phyloP scores from a whole-genome alignment of 306 rosid species.

The Prunus davidiana region DNA sequence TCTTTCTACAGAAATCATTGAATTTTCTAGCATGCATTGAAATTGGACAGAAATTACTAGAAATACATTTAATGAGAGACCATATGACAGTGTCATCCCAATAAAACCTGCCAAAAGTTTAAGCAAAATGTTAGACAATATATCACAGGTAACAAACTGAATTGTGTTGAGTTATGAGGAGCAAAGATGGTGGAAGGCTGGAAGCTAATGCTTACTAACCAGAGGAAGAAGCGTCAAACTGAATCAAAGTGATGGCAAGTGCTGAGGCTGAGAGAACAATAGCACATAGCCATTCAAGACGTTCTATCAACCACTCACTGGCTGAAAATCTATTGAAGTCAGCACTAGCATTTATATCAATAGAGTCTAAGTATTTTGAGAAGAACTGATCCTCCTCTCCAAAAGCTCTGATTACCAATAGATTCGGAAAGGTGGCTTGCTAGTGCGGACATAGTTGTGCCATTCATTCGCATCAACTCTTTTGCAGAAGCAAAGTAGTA shows the following conservation, averaged over 20 bases:
- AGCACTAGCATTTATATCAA: constrained; percentile 25
- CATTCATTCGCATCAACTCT: constrained; percentile 34
- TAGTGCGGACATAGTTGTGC: constrained; percentile 32
- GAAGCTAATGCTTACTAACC: constrained; percentile 14
- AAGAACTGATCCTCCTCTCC: constrained; percentile 23
- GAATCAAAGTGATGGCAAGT: constrained; percentile 19
- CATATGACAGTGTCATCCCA: constrained; percentile 34
- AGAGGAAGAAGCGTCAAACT: constrained; percentile 14
- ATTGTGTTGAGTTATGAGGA: neutral
- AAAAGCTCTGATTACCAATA: constrained; percentile 26
- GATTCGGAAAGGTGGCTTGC: constrained; percentile 33
- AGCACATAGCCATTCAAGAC: constrained; percentile 27
- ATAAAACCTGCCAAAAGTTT: constrained; percentile 16
- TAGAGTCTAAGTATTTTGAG: constrained; percentile 16
- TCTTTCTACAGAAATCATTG: constrained; percentile 32
- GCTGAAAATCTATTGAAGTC: constrained; percentile 31
- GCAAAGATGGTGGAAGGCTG: neutral
- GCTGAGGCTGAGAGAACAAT: constrained; percentile 27
- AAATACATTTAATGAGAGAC: constrained; percentile 24
- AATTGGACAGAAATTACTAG: constrained; percentile 15
- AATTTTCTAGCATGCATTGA: constrained; percentile 25
- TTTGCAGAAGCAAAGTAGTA: constrained; percentile 27
- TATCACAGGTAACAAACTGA: neutral
- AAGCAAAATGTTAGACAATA: neutral
- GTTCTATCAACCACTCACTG: constrained; percentile 29